Evolutionary conservation across 2,329 filamentous ascomycete species (phyloP).

Genomic region (Fusarium annulatum): DNA sequence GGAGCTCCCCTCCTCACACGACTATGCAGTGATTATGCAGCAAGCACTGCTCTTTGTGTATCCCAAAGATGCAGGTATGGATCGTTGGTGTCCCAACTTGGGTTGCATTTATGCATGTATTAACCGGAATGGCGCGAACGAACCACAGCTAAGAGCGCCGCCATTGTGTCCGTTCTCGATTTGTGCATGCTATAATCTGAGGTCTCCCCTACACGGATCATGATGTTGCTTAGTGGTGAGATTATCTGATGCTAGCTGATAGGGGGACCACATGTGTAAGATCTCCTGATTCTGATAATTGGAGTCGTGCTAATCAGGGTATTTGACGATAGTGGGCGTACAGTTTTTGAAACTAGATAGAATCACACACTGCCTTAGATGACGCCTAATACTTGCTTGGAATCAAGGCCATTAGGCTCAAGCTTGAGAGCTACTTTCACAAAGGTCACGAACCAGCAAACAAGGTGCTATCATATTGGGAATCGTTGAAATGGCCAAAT

Average conservation of each 20-base stretch:
- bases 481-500: background rate
- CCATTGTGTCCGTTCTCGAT: background rate
- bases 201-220: background rate
- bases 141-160: background rate
- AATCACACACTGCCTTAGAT: background rate
- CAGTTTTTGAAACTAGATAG: background rate
- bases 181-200: slow-evolving; percentile 8
- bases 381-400: background rate
- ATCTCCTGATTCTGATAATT: slow-evolving; percentile 34
- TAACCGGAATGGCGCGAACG: background rate
- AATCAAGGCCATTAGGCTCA: background rate
- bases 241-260: slow-evolving; percentile 3
- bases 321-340: background rate
- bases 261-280: slow-evolving; percentile 16
- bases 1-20: background rate
- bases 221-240: slow-evolving; percentile 1
- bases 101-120: slow-evolving; percentile 6
- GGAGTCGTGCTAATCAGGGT: background rate
- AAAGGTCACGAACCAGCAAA: background rate
- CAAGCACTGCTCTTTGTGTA: background rate
- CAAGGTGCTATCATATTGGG: background rate
- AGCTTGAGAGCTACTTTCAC: background rate
- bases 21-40: background rate
- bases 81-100: slow-evolving; percentile 5
- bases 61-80: slow-evolving; percentile 7